These are phyloP conservation scores for Amesomyces nigricolor DNA, from an alignment of 2,329 filamentous ascomycete genomes.

Conservation along the genomic window DNA sequence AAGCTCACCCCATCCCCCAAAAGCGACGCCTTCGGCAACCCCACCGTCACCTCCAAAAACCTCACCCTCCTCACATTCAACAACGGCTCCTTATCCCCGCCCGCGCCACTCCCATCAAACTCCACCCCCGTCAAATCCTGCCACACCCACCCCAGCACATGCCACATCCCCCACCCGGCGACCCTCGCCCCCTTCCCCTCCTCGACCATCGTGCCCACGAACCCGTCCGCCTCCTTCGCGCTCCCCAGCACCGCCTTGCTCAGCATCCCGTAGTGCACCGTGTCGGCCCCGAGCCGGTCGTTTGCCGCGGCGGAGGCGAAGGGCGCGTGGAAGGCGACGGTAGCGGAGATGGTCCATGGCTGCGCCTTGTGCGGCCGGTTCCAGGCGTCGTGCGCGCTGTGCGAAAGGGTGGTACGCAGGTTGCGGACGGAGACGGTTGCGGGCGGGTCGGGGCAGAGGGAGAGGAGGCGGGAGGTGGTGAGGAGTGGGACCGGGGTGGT, in stretches of 20 bases:
- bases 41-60: slow-evolving; percentile 47
- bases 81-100: slow-evolving; percentile 28
- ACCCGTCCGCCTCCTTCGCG: slow-evolving; percentile 27
- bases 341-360: slow-evolving; percentile 56
- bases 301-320: slow-evolving; percentile 53
- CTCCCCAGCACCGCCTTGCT: slow-evolving; percentile 57
- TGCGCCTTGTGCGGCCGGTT: slow-evolving; percentile 54
- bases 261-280: slow-evolving; percentile 68
- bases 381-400: slow-evolving; percentile 62
- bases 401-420: slow-evolving; percentile 49
- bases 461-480: slow-evolving; percentile 36
- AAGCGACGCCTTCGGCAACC: slow-evolving; percentile 63
- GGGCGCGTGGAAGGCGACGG: slow-evolving; percentile 48
- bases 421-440: slow-evolving; percentile 57
- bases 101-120: slow-evolving; percentile 29
- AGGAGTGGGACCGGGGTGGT: slow-evolving; percentile 19
- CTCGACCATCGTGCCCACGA: slow-evolving; percentile 12
- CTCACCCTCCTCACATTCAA: slow-evolving; percentile 36
- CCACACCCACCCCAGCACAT: slow-evolving; percentile 37
- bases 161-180: slow-evolving; percentile 20
- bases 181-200: slow-evolving; percentile 28
- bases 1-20: slow-evolving; percentile 56
- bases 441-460: slow-evolving; percentile 40
- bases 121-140: slow-evolving; percentile 33
- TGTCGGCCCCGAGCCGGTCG: slow-evolving; percentile 62